Base-by-base conservation (phyloP, 345 rosid genomes). In the Microcos paniculata region DNA sequence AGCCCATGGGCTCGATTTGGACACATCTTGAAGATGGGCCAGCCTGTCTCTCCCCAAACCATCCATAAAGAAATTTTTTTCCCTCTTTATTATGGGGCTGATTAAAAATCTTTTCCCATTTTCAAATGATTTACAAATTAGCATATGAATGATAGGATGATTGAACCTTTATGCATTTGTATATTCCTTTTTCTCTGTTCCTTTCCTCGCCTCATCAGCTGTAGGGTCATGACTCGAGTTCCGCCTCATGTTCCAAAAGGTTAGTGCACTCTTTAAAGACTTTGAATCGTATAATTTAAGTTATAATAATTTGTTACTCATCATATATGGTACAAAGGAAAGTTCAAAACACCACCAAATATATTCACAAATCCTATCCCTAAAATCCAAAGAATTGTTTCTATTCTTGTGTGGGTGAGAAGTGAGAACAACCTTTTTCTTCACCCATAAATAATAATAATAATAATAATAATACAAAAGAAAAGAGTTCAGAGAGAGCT, bases 361-460 rank as follows among this genome's bases (percentile, higher is more conserved):
- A 15, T 30, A 51, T 52, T 33, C 5, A 70, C 35, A 28, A 15
- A 28, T 48, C 46, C 28, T 33, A 24, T 45, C 10, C 16, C 4
- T 69, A 28, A 49, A 49, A 68, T 4, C 33, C n/a, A 71, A 71
- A 55, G 33, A 35, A 71, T n/a, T 33, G 61, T 53, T 35, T 55
- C 33, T n/a, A n/a, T 33, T 15, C 8, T 53, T 52, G 16, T 35
- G 4, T 53, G 28, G 14, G 48, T 10, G 53, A 4, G 4, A 3
- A 43, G 62, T 53, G 62, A 38, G 74, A 71, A 35, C 26, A n/a
- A n/a, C 19, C 33, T 35, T 35, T 52, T 38, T 71, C 49, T 53
- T 40, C 62, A 55, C 62, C 45, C 33, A 48, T 51, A 53, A 71
- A 71, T 38, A 71, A 48, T 10, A 11, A 4, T 4, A 10, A n/a